These are phyloP conservation scores for Platismatia glauca DNA, from an alignment of 495 filamentous ascomycete genomes.

Conservation along the genomic window DNA sequence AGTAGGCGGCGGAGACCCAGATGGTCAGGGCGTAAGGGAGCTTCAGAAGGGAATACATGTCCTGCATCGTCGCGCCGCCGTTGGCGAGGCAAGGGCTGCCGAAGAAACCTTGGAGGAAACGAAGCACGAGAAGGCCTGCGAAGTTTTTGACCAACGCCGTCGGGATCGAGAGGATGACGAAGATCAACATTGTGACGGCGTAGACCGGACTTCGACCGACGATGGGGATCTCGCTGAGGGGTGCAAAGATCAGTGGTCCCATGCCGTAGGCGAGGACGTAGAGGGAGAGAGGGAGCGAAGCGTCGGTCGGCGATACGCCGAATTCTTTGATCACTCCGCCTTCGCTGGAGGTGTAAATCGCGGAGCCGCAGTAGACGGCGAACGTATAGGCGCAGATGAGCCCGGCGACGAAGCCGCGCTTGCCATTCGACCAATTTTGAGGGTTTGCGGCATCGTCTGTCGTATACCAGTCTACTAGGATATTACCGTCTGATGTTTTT, in stretches of 20 bases:
- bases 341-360: conserved; percentile 38
- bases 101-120: conserved; percentile 46
- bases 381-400: conserved; percentile 40
- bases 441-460: conserved; percentile 46
- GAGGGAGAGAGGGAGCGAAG: conserved; percentile 42
- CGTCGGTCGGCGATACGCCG: conserved; percentile 37
- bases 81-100: conserved; percentile 44
- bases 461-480: conserved; percentile 49
- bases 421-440: conserved; percentile 43
- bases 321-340: conserved; percentile 34
- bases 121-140: conserved; percentile 44
- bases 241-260: conserved; percentile 42
- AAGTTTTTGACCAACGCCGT: conserved; percentile 41
- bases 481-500: conserved; percentile 37
- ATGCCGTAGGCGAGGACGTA: conserved; percentile 40
- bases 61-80: conserved; percentile 46
- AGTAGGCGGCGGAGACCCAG: conserved; percentile 41
- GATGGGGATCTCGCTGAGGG: conserved; percentile 42
- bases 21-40: conserved; percentile 46
- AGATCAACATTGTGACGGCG: conserved; percentile 37
- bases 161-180: conserved; percentile 44
- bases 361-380: conserved; percentile 39
- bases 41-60: conserved; percentile 46
- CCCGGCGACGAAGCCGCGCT: conserved; percentile 34
- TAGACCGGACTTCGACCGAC: conserved; percentile 45